Conservation (phyloP, 1,284 basidiomycete species). For the Rhodotorula sp. region DNA sequence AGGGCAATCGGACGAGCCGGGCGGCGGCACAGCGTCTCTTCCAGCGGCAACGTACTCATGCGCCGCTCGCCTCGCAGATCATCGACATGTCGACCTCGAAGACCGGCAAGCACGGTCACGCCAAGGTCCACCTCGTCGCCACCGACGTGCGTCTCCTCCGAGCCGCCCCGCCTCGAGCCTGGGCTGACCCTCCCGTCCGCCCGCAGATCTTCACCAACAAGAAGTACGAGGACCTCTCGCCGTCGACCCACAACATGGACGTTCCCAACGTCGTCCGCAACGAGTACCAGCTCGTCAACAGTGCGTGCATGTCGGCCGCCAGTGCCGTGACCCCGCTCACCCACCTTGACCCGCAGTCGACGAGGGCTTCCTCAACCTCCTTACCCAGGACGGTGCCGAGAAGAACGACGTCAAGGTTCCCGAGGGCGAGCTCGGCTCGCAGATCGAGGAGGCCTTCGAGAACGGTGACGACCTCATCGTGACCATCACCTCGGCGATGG, state of each 20-base stretch:
- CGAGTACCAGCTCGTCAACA: conserved; percentile 85
- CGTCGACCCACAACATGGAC: conserved; percentile 99
- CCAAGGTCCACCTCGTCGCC: conserved; percentile 97
- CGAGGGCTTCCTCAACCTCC: conserved; percentile 85
- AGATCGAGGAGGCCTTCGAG: conserved; percentile 75
- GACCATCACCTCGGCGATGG: conserved; percentile 4
- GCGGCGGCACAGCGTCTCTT: not conserved
- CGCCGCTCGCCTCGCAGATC: conserved; percentile 57
- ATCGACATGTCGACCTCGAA: conserved; percentile 99
- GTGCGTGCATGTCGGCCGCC: conserved; percentile 34
- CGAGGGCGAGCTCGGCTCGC: conserved; percentile 76
- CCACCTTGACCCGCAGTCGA: conserved; percentile 28
- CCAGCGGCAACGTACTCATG: not conserved
- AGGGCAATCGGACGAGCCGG: not conserved
- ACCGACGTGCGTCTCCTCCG: conserved; percentile 72
- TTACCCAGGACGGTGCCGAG: conserved; percentile 75
- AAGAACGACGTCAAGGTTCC: conserved; percentile 98
- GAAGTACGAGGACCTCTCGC: conserved; percentile 97
- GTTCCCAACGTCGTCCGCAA: conserved; percentile 90
- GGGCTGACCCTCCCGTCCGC: not conserved
- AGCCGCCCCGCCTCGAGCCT: not conserved
- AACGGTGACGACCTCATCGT: conserved; percentile 71
- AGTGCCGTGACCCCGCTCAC: not conserved
- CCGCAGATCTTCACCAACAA: conserved; percentile 89
- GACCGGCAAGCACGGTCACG: conserved; percentile 96